Evolutionary conservation across 2,329 filamentous ascomycete species (phyloP).

Genomic region (Microcera coccophila): DNA sequence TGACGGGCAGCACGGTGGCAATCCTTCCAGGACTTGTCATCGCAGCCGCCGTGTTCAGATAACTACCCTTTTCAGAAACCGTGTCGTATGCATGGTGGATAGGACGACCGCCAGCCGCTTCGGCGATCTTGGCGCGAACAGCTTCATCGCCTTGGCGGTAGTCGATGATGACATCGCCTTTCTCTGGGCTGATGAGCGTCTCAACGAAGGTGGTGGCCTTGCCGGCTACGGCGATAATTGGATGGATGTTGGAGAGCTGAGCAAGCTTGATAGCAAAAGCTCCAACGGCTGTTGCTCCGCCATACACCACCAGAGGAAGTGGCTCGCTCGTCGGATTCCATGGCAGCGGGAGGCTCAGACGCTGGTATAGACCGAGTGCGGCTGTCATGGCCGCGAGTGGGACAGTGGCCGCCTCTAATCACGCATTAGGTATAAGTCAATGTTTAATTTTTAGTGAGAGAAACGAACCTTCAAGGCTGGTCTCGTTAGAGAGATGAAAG

Average conservation of each 20-base stretch:
- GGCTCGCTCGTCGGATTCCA: not conserved
- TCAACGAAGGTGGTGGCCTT: not conserved
- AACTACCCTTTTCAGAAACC: not conserved
- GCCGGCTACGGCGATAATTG: constrained; percentile 1
- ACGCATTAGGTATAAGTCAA: not conserved
- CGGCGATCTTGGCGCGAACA: not conserved
- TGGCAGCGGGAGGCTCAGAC: not conserved
- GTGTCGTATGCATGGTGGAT: not conserved
- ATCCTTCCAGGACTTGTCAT: not conserved
- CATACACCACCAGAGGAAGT: not conserved
- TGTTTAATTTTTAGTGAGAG: not conserved
- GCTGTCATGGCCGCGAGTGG: constrained; percentile 3
- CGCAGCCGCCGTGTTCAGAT: not conserved
- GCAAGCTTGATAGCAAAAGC: constrained; percentile 1
- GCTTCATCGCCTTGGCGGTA: constrained; percentile 3
- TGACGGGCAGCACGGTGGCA: not conserved
- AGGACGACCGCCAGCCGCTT: not conserved
- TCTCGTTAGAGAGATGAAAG: not conserved
- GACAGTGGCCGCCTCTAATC: not conserved
- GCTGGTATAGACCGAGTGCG: not conserved
- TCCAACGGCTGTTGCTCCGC: not conserved
- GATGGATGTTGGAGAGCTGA: constrained; percentile 1
- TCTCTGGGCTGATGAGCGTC: not conserved
- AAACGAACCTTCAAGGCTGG: not conserved
- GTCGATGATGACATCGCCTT: constrained; percentile 3